Evolutionary conservation across 1,139 yeast species (phyloP), one percentile per base, ranked within the genome.

Genomic region (Casaregolazyma suthepensis): DNA sequence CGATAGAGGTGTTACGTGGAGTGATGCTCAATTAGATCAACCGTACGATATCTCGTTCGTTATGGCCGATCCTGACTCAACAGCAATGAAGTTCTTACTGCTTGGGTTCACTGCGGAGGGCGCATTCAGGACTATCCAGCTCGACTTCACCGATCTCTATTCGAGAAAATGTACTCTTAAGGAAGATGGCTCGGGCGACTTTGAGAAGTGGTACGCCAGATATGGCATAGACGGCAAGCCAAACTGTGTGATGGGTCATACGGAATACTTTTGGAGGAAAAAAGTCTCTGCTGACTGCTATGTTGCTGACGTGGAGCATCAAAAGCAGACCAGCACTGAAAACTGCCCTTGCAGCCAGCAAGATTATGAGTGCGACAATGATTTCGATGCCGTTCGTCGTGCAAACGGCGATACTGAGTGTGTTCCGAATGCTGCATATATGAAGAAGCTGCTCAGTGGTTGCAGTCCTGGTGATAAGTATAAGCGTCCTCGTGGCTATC

Each of bases 1-100:
- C 45, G 90, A 89, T 65, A 93, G 87, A 65, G 96, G 96, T 38
- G 65, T 71, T 18, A 68, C 82, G 1, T 90, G 95, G 94, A 61
- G 67, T 1, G 72, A 73, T 22, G 68, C 74, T 23, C 72, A 76
- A 17, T 66, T 89, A n/a, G 83, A 80, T n/a, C 57, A 61, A 9
- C 61, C 75, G 0, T 62, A 83, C 5, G 62, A 71, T 23, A 85
- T 89, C 1, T 56, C 71, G 13, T 65, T 66, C 20, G 63, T 86
- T 18, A 68, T 80, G 1, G 80, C 91, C 0, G 80, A 87, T 1
- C 76, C 83, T n/a, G 96, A 87, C 68, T 89, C 94, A 1, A 78
- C 93, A 0, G 80, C 90, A 0, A 71, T 77, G 35, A 78, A 77
- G 54, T 83, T 87, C 62, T 59, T 85, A 17, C 62, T 83, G n/a